Conservation (phyloP, 148 eudicot species). For the Vaccinium corymbosum region DNA sequence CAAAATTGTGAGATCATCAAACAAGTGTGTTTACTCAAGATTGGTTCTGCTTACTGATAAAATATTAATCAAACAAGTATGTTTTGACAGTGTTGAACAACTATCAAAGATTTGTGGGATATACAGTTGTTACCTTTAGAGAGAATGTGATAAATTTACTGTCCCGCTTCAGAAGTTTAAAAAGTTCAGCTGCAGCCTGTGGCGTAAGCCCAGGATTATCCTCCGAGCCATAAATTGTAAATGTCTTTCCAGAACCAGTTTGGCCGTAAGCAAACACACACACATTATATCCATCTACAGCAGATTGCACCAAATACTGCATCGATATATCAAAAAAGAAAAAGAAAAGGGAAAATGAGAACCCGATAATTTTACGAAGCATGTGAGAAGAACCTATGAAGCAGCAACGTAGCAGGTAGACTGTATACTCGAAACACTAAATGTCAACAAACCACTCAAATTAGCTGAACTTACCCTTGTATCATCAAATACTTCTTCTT, state of each 20-base stretch:
- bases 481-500: constrained; percentile 93
- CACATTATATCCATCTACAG: constrained; percentile 92
- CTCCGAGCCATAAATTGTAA: constrained; percentile 81
- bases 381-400: background rate
- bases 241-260: constrained; percentile 99
- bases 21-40: background rate
- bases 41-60: background rate
- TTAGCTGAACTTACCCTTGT: constrained; percentile 58
- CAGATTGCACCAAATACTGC: constrained; percentile 98
- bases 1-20: background rate
- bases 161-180: constrained; percentile 73
- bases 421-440: background rate
- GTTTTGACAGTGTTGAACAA: background rate
- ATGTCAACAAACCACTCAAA: background rate
- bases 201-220: constrained; percentile 87
- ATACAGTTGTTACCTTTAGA: constrained; percentile 55
- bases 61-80: background rate
- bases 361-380: background rate
- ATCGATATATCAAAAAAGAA: background rate
- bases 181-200: constrained; percentile 79
- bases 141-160: constrained; percentile 70
- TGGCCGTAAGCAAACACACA: constrained; percentile 99
- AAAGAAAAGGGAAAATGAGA: background rate
- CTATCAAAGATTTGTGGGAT: background rate
- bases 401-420: background rate